phyloP scores from a whole-genome alignment of 768 basidiomycete species.

The Strobilomyces dryophilus region DNA sequence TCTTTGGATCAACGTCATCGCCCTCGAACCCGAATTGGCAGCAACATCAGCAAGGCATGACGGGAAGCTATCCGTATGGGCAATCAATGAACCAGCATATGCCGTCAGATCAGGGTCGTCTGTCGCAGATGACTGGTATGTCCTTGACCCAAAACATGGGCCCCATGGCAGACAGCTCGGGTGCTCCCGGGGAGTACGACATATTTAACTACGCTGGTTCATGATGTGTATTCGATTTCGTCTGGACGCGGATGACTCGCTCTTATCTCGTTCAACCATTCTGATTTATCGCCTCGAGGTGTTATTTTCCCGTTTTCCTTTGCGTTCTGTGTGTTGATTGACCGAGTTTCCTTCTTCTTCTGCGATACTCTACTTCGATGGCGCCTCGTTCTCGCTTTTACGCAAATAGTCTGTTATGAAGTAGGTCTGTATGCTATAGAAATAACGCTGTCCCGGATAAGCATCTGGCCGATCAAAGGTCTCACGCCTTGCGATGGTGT shows the following conservation, averaged over 20 bases:
- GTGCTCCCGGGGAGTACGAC: conserved; percentile 45
- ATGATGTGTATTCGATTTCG: conserved; percentile 23
- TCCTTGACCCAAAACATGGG: conserved; percentile 45
- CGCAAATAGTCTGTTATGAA: conserved; percentile 23
- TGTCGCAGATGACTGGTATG: conserved; percentile 49
- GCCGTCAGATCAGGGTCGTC: conserved; percentile 31
- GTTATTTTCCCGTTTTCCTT: conserved; percentile 20
- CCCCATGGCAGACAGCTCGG: conserved; percentile 40
- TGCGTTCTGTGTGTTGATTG: conserved; percentile 1
- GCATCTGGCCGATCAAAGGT: neutral
- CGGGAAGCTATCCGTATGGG: conserved; percentile 28
- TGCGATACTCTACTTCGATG: conserved; percentile 21
- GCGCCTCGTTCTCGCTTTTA: conserved; percentile 15
- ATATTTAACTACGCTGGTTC: conserved; percentile 55
- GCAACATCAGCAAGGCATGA: conserved; percentile 25
- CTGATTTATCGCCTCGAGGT: conserved; percentile 26
- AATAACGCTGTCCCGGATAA: conserved; percentile 8
- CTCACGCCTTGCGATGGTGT: conserved; percentile 51
- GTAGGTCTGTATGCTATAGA: conserved; percentile 32
- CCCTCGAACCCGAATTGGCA: conserved; percentile 28
- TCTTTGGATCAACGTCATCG: conserved; percentile 24
- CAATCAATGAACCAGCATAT: conserved; percentile 23
- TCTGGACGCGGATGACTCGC: conserved; percentile 17
- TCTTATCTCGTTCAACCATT: conserved; percentile 15
- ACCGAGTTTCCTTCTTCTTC: neutral